phyloP scores from a whole-genome alignment of 2,329 filamentous ascomycete genomes.

The Plectosphaerella cucumerina region DNA sequence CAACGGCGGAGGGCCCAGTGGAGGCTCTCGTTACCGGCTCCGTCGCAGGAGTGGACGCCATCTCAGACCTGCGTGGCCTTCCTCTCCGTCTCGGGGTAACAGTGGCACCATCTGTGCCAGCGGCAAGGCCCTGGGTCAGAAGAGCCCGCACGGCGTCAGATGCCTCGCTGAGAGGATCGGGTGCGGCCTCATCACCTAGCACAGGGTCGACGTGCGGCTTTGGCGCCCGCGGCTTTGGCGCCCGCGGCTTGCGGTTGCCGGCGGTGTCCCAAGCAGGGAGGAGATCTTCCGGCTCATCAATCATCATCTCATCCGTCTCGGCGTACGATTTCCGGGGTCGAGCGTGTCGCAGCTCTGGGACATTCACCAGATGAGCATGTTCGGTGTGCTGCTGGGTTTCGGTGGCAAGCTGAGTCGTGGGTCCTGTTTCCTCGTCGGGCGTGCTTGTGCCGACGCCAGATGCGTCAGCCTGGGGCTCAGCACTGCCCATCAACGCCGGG shows the following conservation, averaged over 20 bases:
- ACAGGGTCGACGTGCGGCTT: not conserved
- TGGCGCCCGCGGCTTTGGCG: not conserved
- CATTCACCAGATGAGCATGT: slow-evolving; percentile 24
- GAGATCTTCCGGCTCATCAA: slow-evolving; percentile 39
- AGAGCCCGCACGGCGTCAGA: slow-evolving; percentile 26
- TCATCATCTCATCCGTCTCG: slow-evolving; percentile 36
- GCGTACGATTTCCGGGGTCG: slow-evolving; percentile 48
- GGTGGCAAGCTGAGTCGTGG: slow-evolving; percentile 3
- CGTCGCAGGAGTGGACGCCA: slow-evolving; percentile 23
- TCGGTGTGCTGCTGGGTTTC: slow-evolving; percentile 1
- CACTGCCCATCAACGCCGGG: slow-evolving; percentile 43
- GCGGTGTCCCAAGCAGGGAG: slow-evolving; percentile 14
- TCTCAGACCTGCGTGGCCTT: slow-evolving; percentile 25
- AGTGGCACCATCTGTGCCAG: slow-evolving; percentile 7
- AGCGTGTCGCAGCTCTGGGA: slow-evolving; percentile 47
- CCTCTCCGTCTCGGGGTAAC: slow-evolving; percentile 13
- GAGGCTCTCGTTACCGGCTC: slow-evolving; percentile 4
- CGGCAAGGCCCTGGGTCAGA: slow-evolving; percentile 14
- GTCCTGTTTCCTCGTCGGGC: slow-evolving; percentile 9
- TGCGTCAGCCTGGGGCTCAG: not conserved
- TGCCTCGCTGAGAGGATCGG: slow-evolving; percentile 34
- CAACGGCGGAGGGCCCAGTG: slow-evolving; percentile 6
- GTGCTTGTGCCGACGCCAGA: slow-evolving; percentile 15
- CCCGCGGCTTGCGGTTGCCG: not conserved
- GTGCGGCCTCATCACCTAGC: not conserved